Percentiles rank a stretch among this genome's conserved stretches.
Evolutionary conservation across 2,329 filamentous ascomycete genomes (phyloP).

Genomic region (Botrytis cinerea): DNA sequence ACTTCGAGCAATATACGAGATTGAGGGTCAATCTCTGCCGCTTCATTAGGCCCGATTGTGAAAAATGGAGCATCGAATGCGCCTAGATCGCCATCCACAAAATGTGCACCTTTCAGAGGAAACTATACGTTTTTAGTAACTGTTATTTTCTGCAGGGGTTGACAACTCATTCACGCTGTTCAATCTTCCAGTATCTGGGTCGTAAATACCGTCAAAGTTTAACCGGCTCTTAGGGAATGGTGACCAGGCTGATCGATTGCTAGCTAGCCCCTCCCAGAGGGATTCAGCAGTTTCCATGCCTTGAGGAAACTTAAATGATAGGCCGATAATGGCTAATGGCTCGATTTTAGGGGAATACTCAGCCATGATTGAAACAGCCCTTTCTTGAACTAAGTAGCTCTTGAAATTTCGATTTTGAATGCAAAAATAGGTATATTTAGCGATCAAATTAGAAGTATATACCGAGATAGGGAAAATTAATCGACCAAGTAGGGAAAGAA

Average conservation of each 20-base stretch:
- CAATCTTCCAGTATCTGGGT: conserved; percentile 41
- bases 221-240: conserved; percentile 45
- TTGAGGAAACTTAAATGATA: conserved; percentile 55
- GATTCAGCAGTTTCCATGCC: conserved; percentile 54
- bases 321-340: conserved; percentile 49
- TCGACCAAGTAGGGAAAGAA: too few species aligned
- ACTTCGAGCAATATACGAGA: conserved; percentile 52
- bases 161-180: background rate
- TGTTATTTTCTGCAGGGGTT: background rate
- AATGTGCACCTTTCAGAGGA: conserved; percentile 5
- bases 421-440: too few species aligned
- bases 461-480: too few species aligned
- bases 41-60: conserved; percentile 25
- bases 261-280: conserved; percentile 74
- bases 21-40: conserved; percentile 48
- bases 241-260: conserved; percentile 61
- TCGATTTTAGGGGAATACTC: background rate
- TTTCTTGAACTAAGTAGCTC: too few species aligned
- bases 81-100: conserved; percentile 24
- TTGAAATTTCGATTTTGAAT: too few species aligned
- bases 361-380: background rate
- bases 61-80: conserved; percentile 33
- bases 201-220: conserved; percentile 49
- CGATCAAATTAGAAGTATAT: too few species aligned
- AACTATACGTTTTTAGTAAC: background rate